Conservation (phyloP, 176 grass and related monocot genomes). For the Areca catechu region DNA sequence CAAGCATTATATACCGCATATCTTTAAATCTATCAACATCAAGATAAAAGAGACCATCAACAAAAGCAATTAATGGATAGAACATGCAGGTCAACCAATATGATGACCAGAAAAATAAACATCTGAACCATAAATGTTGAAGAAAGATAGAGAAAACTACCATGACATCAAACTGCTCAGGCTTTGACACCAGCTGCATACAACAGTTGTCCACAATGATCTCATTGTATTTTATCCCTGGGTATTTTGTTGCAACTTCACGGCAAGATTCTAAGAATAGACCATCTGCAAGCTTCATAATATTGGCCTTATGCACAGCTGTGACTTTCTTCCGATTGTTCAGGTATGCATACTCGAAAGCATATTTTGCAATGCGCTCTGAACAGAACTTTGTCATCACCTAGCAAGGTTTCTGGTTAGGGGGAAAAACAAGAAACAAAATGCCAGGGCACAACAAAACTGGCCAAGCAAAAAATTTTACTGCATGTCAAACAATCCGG, state of each 20-base stretch:
- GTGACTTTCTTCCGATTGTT: conserved; percentile 99
- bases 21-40: too few species aligned
- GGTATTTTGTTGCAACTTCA: conserved; percentile 90
- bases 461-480: too few species aligned
- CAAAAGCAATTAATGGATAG: too few species aligned
- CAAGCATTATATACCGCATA: too few species aligned
- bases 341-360: conserved; percentile 98
- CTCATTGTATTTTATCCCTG: conserved; percentile 81
- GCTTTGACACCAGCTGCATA: conserved; percentile 95
- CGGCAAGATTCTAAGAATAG: conserved; percentile 94
- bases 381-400: conserved; percentile 99
- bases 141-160: conserved; percentile 33
- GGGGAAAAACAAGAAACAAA: conserved; percentile 2
- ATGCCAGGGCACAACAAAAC: not conserved
- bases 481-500: too few species aligned
- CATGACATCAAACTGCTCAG: conserved; percentile 99
- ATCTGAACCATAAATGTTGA: conserved; percentile 1
- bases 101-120: not conserved
- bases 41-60: too few species aligned
- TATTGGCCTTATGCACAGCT: conserved; percentile 94
- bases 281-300: conserved; percentile 99
- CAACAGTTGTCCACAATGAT: conserved; percentile 99
- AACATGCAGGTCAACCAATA: too few species aligned
- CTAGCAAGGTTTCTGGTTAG: conserved; percentile 41
- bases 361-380: conserved; percentile 95